Conservation (phyloP, 2,329 filamentous ascomycete species). For the Epichloe baconii region DNA sequence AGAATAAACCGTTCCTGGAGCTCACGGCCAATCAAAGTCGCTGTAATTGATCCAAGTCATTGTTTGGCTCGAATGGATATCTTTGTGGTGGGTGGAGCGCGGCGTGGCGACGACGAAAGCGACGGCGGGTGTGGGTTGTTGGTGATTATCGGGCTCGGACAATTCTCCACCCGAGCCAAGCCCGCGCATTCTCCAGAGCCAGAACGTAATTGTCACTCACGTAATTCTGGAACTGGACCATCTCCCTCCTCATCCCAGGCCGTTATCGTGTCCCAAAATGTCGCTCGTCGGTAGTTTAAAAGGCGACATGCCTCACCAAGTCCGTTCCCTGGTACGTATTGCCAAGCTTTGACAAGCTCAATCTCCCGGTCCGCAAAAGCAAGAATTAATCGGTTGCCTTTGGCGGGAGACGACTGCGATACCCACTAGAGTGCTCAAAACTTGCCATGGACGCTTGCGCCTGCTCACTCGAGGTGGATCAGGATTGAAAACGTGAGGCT, state of each 20-base stretch:
- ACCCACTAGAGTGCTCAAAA: background rate
- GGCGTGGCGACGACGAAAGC: too few species aligned
- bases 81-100: too few species aligned
- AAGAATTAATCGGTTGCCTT: background rate
- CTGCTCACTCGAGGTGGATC: background rate
- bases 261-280: constrained; percentile 14
- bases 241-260: background rate
- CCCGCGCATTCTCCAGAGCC: background rate
- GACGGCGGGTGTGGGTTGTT: background rate
- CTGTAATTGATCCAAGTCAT: too few species aligned
- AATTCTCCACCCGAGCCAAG: constrained; percentile 7
- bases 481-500: background rate
- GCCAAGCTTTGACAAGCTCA: background rate
- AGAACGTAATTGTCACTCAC: background rate
- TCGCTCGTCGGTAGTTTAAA: constrained; percentile 27
- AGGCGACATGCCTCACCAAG: constrained; percentile 44
- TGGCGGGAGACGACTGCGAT: background rate
- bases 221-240: background rate
- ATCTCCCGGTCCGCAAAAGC: background rate
- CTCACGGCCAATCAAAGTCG: too few species aligned
- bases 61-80: too few species aligned
- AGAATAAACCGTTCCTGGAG: too few species aligned
- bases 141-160: constrained; percentile 6
- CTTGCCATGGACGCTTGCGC: background rate
- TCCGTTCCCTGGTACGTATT: constrained; percentile 39